Percentiles rank a stretch among this genome's conserved stretches.
phyloP scores from a whole-genome alignment of 108 stramenopile species.

The Stephanodiscus minutulus region DNA sequence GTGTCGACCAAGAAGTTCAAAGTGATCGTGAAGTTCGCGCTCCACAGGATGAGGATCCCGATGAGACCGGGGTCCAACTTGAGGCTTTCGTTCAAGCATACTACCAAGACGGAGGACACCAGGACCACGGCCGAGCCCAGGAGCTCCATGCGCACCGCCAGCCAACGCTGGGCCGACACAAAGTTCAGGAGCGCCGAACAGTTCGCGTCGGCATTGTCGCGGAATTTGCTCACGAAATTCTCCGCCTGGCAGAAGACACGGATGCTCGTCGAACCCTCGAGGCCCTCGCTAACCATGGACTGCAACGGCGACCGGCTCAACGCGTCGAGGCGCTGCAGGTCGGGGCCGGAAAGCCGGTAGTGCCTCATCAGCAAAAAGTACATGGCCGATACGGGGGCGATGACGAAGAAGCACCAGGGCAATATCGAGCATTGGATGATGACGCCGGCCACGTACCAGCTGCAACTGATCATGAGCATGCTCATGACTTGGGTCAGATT shows the following conservation, averaged over 20 bases:
- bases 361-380: constrained; percentile 69
- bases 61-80: constrained; percentile 60
- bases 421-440: constrained; percentile 61
- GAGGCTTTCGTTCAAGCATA: constrained; percentile 61
- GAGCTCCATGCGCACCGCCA: constrained; percentile 86
- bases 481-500: constrained; percentile 70
- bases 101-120: constrained; percentile 56
- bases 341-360: constrained; percentile 76
- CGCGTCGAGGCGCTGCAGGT: constrained; percentile 83
- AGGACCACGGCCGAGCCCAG: constrained; percentile 71
- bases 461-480: constrained; percentile 61
- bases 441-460: constrained; percentile 68
- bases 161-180: constrained; percentile 83
- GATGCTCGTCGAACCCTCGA: constrained; percentile 79
- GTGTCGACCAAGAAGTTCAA: constrained; percentile 78
- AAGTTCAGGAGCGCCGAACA: constrained; percentile 77
- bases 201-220: constrained; percentile 54
- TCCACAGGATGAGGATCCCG: constrained; percentile 43
- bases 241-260: constrained; percentile 63
- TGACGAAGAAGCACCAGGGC: constrained; percentile 61
- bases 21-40: constrained; percentile 74
- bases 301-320: constrained; percentile 77
- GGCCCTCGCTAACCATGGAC: constrained; percentile 75
- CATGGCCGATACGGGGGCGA: constrained; percentile 50
- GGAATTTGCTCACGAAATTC: constrained; percentile 63